Evolutionary conservation across 495 filamentous ascomycete species (phyloP), one percentile per base, ranked within the genome.

Genomic region (Neurospora africana): DNA sequence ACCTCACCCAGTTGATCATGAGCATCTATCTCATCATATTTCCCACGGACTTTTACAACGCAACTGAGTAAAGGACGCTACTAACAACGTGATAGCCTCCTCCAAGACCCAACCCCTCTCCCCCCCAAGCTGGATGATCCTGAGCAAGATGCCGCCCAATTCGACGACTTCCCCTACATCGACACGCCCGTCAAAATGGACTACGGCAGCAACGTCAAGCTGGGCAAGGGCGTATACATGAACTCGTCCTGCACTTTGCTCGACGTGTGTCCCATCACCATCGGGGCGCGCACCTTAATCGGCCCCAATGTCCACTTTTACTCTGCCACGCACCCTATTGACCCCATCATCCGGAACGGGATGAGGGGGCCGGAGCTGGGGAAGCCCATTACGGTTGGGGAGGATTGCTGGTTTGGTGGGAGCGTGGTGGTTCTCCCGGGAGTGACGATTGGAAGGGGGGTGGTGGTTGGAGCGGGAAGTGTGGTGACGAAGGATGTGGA

Each of bases 341-440:
- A 95, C 74, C 92, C 92, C 2, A 83, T 83, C 0, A 71, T 93
- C 15, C 85, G 93, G 11, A 91, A 94, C 76, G 93, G 94, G 0
- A 89, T 86, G 2, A 78, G 86, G 47, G 94, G 93, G 0, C 91
- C 93, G 0, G 94, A 97, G 81, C 75, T 81, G 33, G 94, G 93
- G 1, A 88, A 86, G 71, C 90, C 91, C 21, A 91, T 98, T 74
- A 85, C 82, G 17, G 89, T 97, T 72, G 93, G 90, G 0, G 92
- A 96, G 75, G 94, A 97, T 79, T 95, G 92, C 75, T 98, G 94
- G 94, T 79, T 98, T 35, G 93, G 91, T 0, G 94, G 94, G 0
- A 90, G 90, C 78, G 92, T 91, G 10, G 86, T 86, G 44, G 84
- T 98, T 8, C 79, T 92, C 21, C 89, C 92, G 0, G 94, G 94